These are phyloP conservation scores for Rhododendron williamsianum DNA, from an alignment of 148 eudicot species.

Conservation along the genomic window DNA sequence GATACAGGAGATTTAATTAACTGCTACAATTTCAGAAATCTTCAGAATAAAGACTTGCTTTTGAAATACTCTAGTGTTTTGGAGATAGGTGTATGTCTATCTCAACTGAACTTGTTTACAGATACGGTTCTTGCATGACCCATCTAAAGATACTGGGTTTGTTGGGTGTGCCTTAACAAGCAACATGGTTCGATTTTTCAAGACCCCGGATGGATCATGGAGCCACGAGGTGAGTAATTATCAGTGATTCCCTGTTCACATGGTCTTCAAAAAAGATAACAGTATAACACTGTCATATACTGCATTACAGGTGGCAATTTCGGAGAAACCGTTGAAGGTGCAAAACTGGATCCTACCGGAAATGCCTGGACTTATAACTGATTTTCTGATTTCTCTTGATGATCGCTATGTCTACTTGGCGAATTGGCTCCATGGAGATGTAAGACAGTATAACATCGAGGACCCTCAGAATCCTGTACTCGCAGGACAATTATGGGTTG, in stretches of 20 bases:
- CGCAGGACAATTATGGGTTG: conserved; percentile 83
- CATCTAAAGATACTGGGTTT: conserved; percentile 79
- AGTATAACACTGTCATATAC: neutral
- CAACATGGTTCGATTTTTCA: conserved; percentile 93
- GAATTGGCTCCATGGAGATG: conserved; percentile 99
- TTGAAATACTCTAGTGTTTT: neutral
- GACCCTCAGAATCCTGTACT: conserved; percentile 77
- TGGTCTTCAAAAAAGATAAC: neutral
- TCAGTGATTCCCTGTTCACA: neutral
- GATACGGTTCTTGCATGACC: conserved; percentile 96
- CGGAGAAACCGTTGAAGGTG: conserved; percentile 79
- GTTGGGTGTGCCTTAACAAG: conserved; percentile 95
- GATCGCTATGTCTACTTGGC: conserved; percentile 81
- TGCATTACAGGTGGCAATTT: conserved; percentile 46
- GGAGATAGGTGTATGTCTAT: neutral
- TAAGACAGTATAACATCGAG: conserved; percentile 91
- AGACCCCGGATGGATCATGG: conserved; percentile 76
- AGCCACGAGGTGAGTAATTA: conserved; percentile 64
- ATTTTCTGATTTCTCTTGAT: conserved; percentile 85
- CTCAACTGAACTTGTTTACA: conserved; percentile 20
- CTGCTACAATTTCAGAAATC: neutral
- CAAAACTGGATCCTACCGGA: conserved; percentile 95
- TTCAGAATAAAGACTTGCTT: neutral
- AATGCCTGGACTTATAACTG: conserved; percentile 97
- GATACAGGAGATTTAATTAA: neutral